Conservation (phyloP, 768 basidiomycete species). For the Hygrophorus pudorinus region DNA sequence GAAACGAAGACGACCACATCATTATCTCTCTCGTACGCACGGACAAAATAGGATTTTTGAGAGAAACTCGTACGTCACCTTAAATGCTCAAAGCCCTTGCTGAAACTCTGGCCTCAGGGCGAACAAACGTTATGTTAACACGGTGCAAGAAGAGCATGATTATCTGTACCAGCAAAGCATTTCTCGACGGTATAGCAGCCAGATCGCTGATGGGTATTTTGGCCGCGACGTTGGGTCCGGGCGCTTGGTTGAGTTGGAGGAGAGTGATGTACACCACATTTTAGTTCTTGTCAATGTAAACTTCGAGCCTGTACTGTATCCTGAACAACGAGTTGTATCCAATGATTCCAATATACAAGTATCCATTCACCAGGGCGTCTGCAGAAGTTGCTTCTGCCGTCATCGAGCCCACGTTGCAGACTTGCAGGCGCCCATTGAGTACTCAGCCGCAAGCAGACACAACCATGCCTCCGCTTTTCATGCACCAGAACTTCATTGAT, state of each 20-base stretch:
- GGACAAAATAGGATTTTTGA: slow-evolving; percentile 50
- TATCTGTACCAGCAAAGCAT: not conserved
- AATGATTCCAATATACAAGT: no score
- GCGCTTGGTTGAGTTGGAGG: not conserved
- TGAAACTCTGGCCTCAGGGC: no score
- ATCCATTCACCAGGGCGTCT: no score
- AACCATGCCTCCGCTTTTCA: no score
- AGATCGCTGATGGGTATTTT: not conserved
- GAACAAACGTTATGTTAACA: slow-evolving; percentile 1
- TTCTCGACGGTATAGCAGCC: not conserved
- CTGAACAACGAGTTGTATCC: no score
- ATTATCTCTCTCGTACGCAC: slow-evolving; percentile 66
- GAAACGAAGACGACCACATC: slow-evolving; percentile 67
- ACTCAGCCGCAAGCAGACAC: no score
- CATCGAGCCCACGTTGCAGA: no score
- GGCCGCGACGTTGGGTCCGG: not conserved
- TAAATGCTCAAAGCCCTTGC: slow-evolving; percentile 7
- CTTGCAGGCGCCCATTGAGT: no score
- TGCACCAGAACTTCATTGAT: not conserved
- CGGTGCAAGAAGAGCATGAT: slow-evolving; percentile 2
- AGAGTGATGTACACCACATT: no score
- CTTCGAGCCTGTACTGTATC: no score
- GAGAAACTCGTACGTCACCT: slow-evolving; percentile 24
- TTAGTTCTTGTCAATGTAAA: no score
- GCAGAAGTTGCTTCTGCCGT: no score